Base-by-base conservation (phyloP, 2,329 filamentous ascomycete genomes). In the Penicillium hordei region DNA sequence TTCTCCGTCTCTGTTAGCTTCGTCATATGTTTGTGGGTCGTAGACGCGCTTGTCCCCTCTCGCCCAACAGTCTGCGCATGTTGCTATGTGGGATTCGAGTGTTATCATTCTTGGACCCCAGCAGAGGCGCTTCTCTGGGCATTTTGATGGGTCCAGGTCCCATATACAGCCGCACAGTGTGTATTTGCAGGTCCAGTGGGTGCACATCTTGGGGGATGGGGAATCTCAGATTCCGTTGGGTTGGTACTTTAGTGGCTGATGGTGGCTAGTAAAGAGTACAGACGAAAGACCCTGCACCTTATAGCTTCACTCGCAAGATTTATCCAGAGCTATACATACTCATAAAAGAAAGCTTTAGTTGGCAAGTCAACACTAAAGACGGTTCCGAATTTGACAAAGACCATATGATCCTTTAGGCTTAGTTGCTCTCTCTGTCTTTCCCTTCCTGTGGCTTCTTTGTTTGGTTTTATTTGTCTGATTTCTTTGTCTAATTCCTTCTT, bases 161-260 rank as follows among this genome's bases (percentile, higher is more conserved):
- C 45, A 63, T 36, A 66, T 69, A 55, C 64, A 70, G 31, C 65
- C 66, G 42, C 68, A 71, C 19, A 65, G 34, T 13, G 58, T 60
- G 42, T 63, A 66, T 19, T 62, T 68, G 36, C 52, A 33, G 27
- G 48, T 57, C 51, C 54, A 62, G 38, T 51, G 57, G 15, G 63
- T n/a, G 48, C 67, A 69, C 68, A 71, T 66, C 13, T 17, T 36
- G 13, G 5, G 4, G 36, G 29, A 5, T 33, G 27, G 25, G 19
- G 25, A 33, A 4, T 17, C 8, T 34, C 0, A 3, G 6, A 29
- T 23, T 31, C 15, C 8, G 51, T 13, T 48, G 5, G 17, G 5
- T 21, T 31, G 31, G 15, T 39, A 27, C 19, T 19, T 51, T 21
- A 10, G 29, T 12, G 5, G 17, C 1, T 19, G 8, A 2, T 5